phyloP scores from a whole-genome alignment of 2,329 filamentous ascomycete species.

The Alternaria conjuncta region DNA sequence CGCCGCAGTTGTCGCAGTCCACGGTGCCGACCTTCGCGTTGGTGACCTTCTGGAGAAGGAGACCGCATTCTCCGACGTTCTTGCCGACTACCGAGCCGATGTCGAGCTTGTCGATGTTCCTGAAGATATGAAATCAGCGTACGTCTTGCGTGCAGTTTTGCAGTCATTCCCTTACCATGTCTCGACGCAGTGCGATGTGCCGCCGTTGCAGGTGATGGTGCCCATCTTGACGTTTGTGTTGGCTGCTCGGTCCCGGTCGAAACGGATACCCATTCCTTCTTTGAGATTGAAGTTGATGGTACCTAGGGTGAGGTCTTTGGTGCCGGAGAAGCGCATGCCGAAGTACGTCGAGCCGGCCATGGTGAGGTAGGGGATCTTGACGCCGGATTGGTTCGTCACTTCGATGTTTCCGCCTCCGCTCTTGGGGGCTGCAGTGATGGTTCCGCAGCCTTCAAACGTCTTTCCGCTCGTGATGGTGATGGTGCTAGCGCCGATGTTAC shows the following conservation, averaged over 20 bases:
- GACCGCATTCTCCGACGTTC: slow-evolving; percentile 62
- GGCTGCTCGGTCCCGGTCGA: slow-evolving; percentile 61
- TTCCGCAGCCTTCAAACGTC: slow-evolving; percentile 66
- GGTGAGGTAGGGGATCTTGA: slow-evolving; percentile 62
- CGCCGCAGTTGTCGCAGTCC: slow-evolving; percentile 62
- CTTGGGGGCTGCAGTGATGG: slow-evolving; percentile 56
- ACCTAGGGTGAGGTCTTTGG: slow-evolving; percentile 57
- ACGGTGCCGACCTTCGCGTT: slow-evolving; percentile 62
- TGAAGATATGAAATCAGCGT: not conserved
- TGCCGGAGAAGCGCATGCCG: slow-evolving; percentile 63
- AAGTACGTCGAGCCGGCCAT: slow-evolving; percentile 67
- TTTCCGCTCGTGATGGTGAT: slow-evolving; percentile 61
- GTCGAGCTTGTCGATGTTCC: slow-evolving; percentile 62
- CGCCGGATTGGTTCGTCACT: slow-evolving; percentile 55
- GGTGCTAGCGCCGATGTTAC: slow-evolving; percentile 62
- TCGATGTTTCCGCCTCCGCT: slow-evolving; percentile 62
- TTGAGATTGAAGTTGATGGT: slow-evolving; percentile 62
- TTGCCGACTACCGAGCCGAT: slow-evolving; percentile 61
- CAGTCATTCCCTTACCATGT: slow-evolving; percentile 47
- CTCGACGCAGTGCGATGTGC: slow-evolving; percentile 64
- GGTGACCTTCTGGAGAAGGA: slow-evolving; percentile 62
- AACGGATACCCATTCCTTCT: slow-evolving; percentile 63
- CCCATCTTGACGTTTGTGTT: slow-evolving; percentile 64
- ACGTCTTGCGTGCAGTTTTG: not conserved
- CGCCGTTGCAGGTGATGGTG: slow-evolving; percentile 59